A percentile compares a stretch with the other conserved stretches of the same genome.
phyloP scores from a whole-genome alignment of 1,139 yeast species.

The Yamadazyma oceani region DNA sequence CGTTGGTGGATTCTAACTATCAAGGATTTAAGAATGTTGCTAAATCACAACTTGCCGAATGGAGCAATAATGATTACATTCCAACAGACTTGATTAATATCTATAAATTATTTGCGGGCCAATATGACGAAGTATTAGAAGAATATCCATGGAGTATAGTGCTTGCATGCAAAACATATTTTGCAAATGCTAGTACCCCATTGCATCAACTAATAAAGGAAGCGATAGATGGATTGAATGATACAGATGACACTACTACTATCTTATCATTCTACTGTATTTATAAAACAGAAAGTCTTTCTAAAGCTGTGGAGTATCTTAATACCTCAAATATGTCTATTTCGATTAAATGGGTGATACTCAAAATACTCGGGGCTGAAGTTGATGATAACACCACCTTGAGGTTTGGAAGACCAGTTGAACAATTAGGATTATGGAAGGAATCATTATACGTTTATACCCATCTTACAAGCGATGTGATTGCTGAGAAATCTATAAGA shows the following conservation, averaged over 20 bases:
- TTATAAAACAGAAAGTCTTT: conserved; percentile 3
- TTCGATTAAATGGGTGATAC: conserved; percentile 56
- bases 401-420: conserved; percentile 55
- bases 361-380: conserved; percentile 36
- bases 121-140: conserved; percentile 36
- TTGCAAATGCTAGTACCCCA: conserved; percentile 50
- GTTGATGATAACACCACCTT: conserved; percentile 43
- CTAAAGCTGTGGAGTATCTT: conserved; percentile 10
- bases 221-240: conserved; percentile 12
- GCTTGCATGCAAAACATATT: conserved; percentile 59
- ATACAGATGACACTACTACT: conserved; percentile 19
- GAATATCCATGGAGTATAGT: conserved; percentile 68
- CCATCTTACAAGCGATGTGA: conserved; percentile 47
- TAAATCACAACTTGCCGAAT: conserved; percentile 57
- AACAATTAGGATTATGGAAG: conserved; percentile 46
- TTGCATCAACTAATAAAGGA: conserved; percentile 38
- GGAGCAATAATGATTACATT: conserved; percentile 54
- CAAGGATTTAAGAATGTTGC: conserved; percentile 57
- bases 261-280: conserved; percentile 23
- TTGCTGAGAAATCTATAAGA: conserved; percentile 41
- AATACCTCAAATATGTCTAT: conserved; percentile 20
- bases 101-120: conserved; percentile 67
- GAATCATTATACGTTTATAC: conserved; percentile 64
- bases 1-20: conserved; percentile 71
- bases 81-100: conserved; percentile 57